Evolutionary conservation across 2,329 filamentous ascomycete species (phyloP).

Genomic region (Trichoderma polysporum): DNA sequence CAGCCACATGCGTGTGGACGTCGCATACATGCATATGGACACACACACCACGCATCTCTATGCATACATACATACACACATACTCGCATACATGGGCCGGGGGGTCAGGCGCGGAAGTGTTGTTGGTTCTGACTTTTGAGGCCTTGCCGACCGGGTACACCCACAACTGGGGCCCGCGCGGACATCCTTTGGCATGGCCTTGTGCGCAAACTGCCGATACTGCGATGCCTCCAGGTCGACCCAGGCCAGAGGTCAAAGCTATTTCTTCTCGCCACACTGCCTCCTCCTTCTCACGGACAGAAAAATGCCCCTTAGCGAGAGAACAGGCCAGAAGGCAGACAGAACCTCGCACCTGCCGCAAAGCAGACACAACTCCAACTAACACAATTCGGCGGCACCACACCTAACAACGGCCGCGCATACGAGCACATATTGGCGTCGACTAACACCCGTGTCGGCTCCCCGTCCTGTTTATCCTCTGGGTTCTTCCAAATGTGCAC

Average conservation of each 20-base stretch:
- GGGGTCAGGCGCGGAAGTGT: conserved; percentile 20
- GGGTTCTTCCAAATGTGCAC: conserved; percentile 12
- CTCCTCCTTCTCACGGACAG: conserved; percentile 13
- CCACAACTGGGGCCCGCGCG: conserved; percentile 19
- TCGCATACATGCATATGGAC: conserved; percentile 1
- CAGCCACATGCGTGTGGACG: conserved; percentile 21
- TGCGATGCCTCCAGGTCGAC: conserved; percentile 24
- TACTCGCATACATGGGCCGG: conserved; percentile 20
- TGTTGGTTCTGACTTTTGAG: conserved; percentile 20
- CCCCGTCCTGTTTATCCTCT: conserved; percentile 3
- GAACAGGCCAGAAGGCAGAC: conserved; percentile 23
- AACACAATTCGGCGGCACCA: conserved; percentile 14
- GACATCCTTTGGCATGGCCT: conserved; percentile 32
- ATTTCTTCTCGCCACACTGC: conserved; percentile 26
- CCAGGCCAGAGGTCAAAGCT: conserved; percentile 32
- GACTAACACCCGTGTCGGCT: conserved; percentile 20
- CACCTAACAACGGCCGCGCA: conserved; percentile 15
- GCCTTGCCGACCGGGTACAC: conserved; percentile 19
- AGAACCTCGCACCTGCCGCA: conserved; percentile 18
- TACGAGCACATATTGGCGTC: conserved; percentile 9
- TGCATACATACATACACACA: background rate
- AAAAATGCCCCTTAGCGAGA: conserved; percentile 19
- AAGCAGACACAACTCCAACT: conserved; percentile 16
- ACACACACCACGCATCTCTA: background rate
- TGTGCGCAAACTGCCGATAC: conserved; percentile 25